Base-by-base conservation (phyloP, 1,284 basidiomycete genomes). In the Ceratobasidium sp. region DNA sequence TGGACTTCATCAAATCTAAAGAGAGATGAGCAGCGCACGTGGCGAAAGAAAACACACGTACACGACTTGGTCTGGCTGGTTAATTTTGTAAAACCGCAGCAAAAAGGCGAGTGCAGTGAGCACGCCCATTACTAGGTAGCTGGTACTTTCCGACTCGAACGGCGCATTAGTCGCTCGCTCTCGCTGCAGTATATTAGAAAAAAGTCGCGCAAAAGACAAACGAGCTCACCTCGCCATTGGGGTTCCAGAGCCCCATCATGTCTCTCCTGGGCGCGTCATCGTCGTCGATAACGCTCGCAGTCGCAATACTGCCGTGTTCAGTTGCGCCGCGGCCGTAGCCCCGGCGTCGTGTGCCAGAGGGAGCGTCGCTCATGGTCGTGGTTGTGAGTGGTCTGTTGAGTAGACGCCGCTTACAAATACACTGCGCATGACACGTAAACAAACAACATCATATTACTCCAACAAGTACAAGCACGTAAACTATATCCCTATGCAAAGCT, bases 1-100 rank as follows among this genome's bases (percentile, higher is more conserved):
- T 98, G 95, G 13, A 98, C 95, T 81, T 98, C 95, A 78, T 98
- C 95, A 78, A 98, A 98, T 43, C 94, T 96, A 74, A 42, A 53
- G 31, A 45, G 12, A n/a, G 34, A 43, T 29, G 47, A 38, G 56
- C 3, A 35, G n/a, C 35, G 34, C 25, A 43, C 45, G 29, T 35
- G 25, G 13, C 35, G 29, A 55, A 22, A 54, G 40, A 65, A 40
- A 42, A 27, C n/a, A 56, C 35, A 84, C 93, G 77, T 78, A 95
- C 93, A 97, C 96, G 72, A 98, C 94, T 82, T 94, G 89, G 80
- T 94, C 90, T 45, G 95, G 95, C 77, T 94, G 89, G 77, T 90
- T 91, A 79, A 98, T 95, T 82, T 94, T 92, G 83, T 91, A 95
- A 82, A 98, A 96, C 55, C 95, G 87, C 68, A 96, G 79, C 22